Conservation (phyloP, 495 filamentous ascomycete genomes). For the Aspergillus kassunensis region DNA sequence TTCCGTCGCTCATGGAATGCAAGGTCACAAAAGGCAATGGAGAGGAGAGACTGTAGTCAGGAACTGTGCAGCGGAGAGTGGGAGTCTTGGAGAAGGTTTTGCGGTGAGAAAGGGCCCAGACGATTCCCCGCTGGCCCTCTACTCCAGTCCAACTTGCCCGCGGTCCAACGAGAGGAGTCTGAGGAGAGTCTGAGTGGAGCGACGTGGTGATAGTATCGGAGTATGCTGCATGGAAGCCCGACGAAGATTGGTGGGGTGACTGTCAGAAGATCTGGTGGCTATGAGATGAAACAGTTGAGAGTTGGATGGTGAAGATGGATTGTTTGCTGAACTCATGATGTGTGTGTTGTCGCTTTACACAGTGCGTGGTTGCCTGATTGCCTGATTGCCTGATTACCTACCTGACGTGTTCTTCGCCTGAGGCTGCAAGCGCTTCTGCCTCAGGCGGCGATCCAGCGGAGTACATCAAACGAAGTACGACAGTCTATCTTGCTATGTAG, state of each 20-base stretch:
- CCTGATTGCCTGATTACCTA: neutral
- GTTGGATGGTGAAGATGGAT: slow-evolving; percentile 3
- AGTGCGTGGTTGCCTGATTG: neutral
- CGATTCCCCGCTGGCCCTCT: slow-evolving; percentile 14
- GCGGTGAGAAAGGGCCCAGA: slow-evolving; percentile 21
- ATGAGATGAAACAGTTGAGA: slow-evolving; percentile 5
- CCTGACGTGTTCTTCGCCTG: neutral
- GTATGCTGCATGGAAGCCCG: slow-evolving; percentile 25
- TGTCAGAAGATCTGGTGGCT: neutral
- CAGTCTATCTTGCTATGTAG: too few species aligned
- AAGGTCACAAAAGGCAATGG: neutral
- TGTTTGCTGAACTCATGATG: neutral
- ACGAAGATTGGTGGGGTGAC: slow-evolving; percentile 4
- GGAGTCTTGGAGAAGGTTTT: slow-evolving; percentile 14
- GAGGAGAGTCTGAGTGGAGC: slow-evolving; percentile 2
- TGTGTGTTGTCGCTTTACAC: neutral
- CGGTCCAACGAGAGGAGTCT: slow-evolving; percentile 4
- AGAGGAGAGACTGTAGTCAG: slow-evolving; percentile 8
- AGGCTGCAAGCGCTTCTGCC: slow-evolving; percentile 3
- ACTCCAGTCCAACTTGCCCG: too few species aligned
- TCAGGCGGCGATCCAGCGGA: slow-evolving; percentile 3
- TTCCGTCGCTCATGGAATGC: slow-evolving; percentile 17
- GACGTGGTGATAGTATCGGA: slow-evolving; percentile 16
- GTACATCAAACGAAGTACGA: too few species aligned
- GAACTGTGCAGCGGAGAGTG: slow-evolving; percentile 17